Evolutionary conservation across 257 asterid species (phyloP), one percentile per base, ranked within the genome.

Genomic region (Buddleja alternifolia): DNA sequence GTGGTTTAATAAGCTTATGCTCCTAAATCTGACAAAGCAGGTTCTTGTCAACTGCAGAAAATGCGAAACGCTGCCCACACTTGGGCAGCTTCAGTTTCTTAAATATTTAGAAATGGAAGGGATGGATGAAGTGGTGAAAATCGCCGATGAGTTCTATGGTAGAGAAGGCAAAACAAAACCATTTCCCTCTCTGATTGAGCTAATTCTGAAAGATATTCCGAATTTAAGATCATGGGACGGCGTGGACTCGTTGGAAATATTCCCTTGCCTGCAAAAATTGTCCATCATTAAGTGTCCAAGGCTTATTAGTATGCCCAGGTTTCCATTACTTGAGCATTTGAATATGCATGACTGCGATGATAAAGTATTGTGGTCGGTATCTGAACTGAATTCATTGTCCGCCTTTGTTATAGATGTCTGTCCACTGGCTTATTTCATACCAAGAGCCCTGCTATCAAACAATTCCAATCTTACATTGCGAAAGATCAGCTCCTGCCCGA

Each of bases 251-350:
- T 15, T 32, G 3, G 44, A 56, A 56, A 44, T n/a, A 32, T 56
- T 56, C 44, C 62, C 62, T 56, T 32, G 62, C 62, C 62, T 56
- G 62, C 42, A 32, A n/a, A 56, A 25, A 32, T 32, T 56, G 44
- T 56, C 16, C 3, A 34, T 56, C 44, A 56, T 32, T 12, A 56
- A 29, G 8, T 32, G 44, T 32, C 62, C 44, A 7, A 25, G 4
- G 62, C 23, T 56, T 5, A 56, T 7, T 56, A 4, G 62, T 3
- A 56, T 56, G 62, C 62, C 44, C 12, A 56, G 62, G 62, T 29
- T 56, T 32, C 62, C 62, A 56, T 56, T 37, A 32, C 62, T 56
- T 32, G 7, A 56, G 44, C 62, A 29, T 56, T 32, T 56, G 42
- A 44, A 56, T 4, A 56, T 56, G 42, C 62, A 25, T 14, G 2